Base-by-base conservation (phyloP, 169 alveolate species). In the Plasmodium coatneyi region DNA sequence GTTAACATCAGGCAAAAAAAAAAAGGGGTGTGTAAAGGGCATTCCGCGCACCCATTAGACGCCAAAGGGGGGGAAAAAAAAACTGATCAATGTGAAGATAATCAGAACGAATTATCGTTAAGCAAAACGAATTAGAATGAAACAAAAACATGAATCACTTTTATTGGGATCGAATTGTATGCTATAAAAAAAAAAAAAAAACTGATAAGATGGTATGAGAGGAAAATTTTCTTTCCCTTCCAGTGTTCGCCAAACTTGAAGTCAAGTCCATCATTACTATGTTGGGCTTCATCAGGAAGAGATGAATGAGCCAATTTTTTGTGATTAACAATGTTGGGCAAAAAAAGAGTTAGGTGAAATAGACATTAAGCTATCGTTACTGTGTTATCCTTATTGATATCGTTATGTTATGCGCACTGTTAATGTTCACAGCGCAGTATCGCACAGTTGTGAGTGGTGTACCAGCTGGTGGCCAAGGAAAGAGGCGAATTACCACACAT, bases 201-300 rank as follows among this genome's bases (percentile, higher is more conserved):
- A 66, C 76, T 2, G 1, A 0, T n/a, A n/a, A 79, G 54, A 32
- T 79, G 70, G 46, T 41, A 43, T 39, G 84, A 79, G 34, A 66
- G 56, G 30, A 12, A 79, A 28, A 79, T 66, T 41, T 39, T 79
- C 19, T 43, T 79, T 32, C 34, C 34, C 32, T 79, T 79, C 84
- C 30, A 39, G 32, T 79, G 9, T 43, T 22, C 49, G 56, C 54
- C 22, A 72, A 25, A 72, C 41, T 72, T 28, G 54, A 4, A 79
- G 72, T 32, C 46, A 79, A 79, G 30, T 79, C 66, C 70, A 79
- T 79, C 52, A 79, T 41, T 79, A 79, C 72, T 79, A 79, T 79
- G 46, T 25, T 60, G 74, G 36, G 6, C 32, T 7, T 60, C 25
- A 60, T 60, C 25, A 60, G 16, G 4, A 60, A 60, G 34, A 25